Evolutionary conservation across 169 alveolate genomes (phyloP), one percentile per base, ranked within the genome.

Genomic region (Plasmodium knowlesi): DNA sequence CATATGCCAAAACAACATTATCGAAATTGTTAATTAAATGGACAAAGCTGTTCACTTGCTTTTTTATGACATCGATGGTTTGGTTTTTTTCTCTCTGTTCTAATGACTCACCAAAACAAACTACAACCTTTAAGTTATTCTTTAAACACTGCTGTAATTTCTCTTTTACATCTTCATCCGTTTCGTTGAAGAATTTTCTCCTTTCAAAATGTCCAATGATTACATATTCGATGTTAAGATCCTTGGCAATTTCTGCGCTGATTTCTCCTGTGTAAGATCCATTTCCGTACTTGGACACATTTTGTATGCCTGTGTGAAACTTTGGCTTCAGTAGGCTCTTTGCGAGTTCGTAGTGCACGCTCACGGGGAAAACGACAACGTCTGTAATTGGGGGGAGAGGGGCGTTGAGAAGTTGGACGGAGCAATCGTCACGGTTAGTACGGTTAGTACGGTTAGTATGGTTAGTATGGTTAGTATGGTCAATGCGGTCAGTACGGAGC

Each of bases 261-360:
- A 98, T 84, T 95, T 99, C 99, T 16, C 99, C 99, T 22, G 99
- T 99, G 97, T 96, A 99, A 32, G 99, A 99, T 30, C 99, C 99
- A 80, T 95, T 96, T 72, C 98, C 99, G 79, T 98, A 97, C 93
- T 96, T 96, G 34, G 99, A 98, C 37, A 97, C 86, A 93, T 99
- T 98, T 96, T 99, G 99, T 53, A 99, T 97, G 25, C 99, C 99
- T 37, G 98, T 97, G 92, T 97, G 83, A 84, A 97, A 97, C 57
- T 95, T 93, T 28, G 93, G 93, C 16, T 95, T 61, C 54, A 97
- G 84, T 82, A 95, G 83, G 30, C 95, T 97, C 84, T 93, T 83
- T 34, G 97, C 98, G 82, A 92, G 79, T 19, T 98, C 96, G 67
- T 97, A 94, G 92, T 98, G 99, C 22, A 98, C 89, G 73, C 95